Conservation (phyloP, 768 basidiomycete genomes). For the Naganishia friedmannii region DNA sequence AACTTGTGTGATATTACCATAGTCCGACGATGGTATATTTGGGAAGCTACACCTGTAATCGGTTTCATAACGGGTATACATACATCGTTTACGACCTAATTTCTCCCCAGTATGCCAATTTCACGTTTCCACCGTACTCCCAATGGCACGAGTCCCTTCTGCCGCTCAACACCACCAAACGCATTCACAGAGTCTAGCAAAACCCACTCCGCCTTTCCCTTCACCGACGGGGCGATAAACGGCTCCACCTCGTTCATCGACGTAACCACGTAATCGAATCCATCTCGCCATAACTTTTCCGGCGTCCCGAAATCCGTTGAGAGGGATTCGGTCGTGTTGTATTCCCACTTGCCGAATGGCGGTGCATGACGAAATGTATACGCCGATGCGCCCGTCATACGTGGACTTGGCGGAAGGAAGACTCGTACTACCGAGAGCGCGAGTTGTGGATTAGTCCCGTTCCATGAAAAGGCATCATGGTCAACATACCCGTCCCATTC, state of each 20-base stretch:
- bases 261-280: slow-evolving; percentile 39
- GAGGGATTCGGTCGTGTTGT: slow-evolving; percentile 74
- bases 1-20: no score
- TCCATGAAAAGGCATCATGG: not conserved
- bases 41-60: no score
- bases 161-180: slow-evolving; percentile 18
- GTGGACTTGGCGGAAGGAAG: slow-evolving; percentile 76
- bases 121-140: not conserved
- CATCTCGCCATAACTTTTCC: slow-evolving; percentile 28
- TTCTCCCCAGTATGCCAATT: not conserved
- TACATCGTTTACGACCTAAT: not conserved
- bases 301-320: slow-evolving; percentile 25
- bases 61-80: no score
- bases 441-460: slow-evolving; percentile 4
- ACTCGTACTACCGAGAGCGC: slow-evolving; percentile 49
- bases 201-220: not conserved
- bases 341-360: slow-evolving; percentile 58
- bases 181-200: slow-evolving; percentile 7
- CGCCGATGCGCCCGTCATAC: slow-evolving; percentile 85
- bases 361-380: slow-evolving; percentile 62
- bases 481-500: slow-evolving; percentile 26
- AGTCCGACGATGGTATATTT: no score
- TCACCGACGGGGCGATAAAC: not conserved
- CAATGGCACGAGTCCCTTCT: slow-evolving; percentile 1
- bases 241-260: slow-evolving; percentile 25